phyloP scores from a whole-genome alignment of 148 eudicot genomes.

The Selenicereus undatus region DNA sequence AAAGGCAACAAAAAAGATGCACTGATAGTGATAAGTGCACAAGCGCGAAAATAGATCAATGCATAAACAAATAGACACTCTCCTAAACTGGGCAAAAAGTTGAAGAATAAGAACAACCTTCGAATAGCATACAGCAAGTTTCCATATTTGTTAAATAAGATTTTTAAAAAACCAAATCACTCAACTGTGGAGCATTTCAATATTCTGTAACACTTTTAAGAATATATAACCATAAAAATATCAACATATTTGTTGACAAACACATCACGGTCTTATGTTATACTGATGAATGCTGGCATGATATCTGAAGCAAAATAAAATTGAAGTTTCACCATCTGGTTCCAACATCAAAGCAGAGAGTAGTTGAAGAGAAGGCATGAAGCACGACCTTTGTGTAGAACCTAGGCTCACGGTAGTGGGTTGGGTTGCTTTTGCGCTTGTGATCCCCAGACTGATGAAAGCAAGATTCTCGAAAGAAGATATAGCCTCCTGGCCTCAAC shows the following conservation, averaged over 20 bases:
- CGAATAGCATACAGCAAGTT: too few relatives aligned
- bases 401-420: conserved; percentile 97
- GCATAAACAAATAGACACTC: too few relatives aligned
- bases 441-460: conserved; percentile 97
- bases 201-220: too few relatives aligned
- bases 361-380: conserved; percentile 1
- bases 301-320: not conserved
- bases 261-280: not conserved
- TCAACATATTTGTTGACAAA: not conserved
- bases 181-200: too few relatives aligned
- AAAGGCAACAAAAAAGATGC: too few relatives aligned
- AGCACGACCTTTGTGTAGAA: conserved; percentile 74
- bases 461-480: conserved; percentile 95
- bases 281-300: not conserved
- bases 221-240: too few relatives aligned
- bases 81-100: too few relatives aligned
- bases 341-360: conserved; percentile 1
- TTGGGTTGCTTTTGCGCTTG: conserved; percentile 86
- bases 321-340: not conserved
- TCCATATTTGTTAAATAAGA: too few relatives aligned
- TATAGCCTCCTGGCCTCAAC: conserved; percentile 87
- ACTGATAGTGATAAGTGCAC: too few relatives aligned
- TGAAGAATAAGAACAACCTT: too few relatives aligned
- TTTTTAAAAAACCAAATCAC: too few relatives aligned
- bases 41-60: too few relatives aligned